Conservation (phyloP, 495 filamentous ascomycete species). For the Amniculicola lignicola region DNA sequence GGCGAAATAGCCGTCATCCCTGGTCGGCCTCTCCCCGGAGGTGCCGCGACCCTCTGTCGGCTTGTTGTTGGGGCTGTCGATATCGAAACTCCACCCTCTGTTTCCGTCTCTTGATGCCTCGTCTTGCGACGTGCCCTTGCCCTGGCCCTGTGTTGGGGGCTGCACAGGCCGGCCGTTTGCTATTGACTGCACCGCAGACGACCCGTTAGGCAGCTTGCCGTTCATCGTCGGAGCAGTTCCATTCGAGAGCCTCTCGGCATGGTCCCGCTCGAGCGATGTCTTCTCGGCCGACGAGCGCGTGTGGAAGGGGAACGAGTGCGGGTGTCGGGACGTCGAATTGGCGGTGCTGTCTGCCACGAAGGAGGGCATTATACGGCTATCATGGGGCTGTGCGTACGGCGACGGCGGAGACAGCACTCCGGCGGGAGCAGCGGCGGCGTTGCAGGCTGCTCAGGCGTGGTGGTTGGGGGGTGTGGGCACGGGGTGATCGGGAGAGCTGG, state of each 20-base stretch:
- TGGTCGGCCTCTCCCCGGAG: constrained; percentile 3
- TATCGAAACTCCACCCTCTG: constrained; percentile 12
- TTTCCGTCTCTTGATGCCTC: not conserved
- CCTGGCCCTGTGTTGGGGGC: constrained; percentile 2
- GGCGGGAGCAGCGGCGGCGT: constrained; percentile 1
- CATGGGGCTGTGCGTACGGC: constrained; percentile 9
- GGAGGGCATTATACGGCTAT: constrained; percentile 34
- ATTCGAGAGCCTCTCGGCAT: constrained; percentile 27
- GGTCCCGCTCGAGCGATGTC: constrained; percentile 4
- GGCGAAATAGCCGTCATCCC: constrained; percentile 33
- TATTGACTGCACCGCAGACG: constrained; percentile 16
- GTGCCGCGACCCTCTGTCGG: constrained; percentile 18
- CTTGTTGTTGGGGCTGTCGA: constrained; percentile 16
- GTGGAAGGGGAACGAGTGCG: constrained; percentile 15
- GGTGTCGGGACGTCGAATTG: constrained; percentile 17
- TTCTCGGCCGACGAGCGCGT: constrained; percentile 23
- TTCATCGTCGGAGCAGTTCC: constrained; percentile 27
- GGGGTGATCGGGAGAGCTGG: not conserved
- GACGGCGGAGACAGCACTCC: constrained; percentile 12
- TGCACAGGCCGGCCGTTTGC: constrained; percentile 28
- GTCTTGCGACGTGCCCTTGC: constrained; percentile 14
- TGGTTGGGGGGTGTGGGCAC: constrained; percentile 4
- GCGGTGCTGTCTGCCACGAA: constrained; percentile 30
- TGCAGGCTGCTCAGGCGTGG: constrained; percentile 3
- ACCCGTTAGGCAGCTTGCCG: constrained; percentile 27